These are phyloP conservation scores for Chaetoscypha palmicola DNA, from an alignment of 2,329 filamentous ascomycete species.

Conservation along the genomic window DNA sequence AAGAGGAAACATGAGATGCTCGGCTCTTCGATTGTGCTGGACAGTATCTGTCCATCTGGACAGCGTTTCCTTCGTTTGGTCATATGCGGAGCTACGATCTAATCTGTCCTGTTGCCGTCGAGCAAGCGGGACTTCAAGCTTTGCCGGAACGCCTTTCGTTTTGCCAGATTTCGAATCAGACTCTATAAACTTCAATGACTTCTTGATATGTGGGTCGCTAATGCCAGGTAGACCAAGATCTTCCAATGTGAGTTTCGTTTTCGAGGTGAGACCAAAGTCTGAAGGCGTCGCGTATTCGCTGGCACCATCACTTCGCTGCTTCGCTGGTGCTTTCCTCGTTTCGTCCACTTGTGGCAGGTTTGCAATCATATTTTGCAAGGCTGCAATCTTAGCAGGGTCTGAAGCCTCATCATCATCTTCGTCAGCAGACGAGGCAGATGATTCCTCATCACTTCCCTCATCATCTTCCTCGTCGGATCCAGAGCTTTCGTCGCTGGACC, in stretches of 20 bases:
- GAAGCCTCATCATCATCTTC: slow-evolving; percentile 35
- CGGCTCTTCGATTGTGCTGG: slow-evolving; percentile 84
- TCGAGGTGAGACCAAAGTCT: slow-evolving; percentile 49
- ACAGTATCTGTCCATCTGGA: slow-evolving; percentile 92
- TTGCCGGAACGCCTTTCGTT: slow-evolving; percentile 51
- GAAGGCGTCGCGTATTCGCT: slow-evolving; percentile 58
- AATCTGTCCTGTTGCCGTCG: slow-evolving; percentile 81
- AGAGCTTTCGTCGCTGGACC: slow-evolving; percentile 38
- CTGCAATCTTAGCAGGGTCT: slow-evolving; percentile 48
- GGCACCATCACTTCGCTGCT: slow-evolving; percentile 36
- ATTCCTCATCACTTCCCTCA: slow-evolving; percentile 48
- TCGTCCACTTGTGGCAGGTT: slow-evolving; percentile 44
- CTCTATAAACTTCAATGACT: slow-evolving; percentile 67
- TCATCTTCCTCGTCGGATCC: slow-evolving; percentile 37
- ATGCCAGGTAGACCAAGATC: slow-evolving; percentile 67
- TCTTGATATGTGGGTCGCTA: slow-evolving; percentile 69
- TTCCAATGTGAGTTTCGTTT: slow-evolving; percentile 49
- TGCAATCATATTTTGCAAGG: slow-evolving; percentile 62
- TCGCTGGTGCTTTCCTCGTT: slow-evolving; percentile 10
- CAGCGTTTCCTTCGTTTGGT: slow-evolving; percentile 86
- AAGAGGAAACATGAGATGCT: slow-evolving; percentile 83
- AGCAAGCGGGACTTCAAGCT: slow-evolving; percentile 74
- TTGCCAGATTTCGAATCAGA: slow-evolving; percentile 53
- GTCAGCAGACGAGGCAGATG: slow-evolving; percentile 41
- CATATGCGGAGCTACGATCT: slow-evolving; percentile 74